Evolutionary conservation across 345 rosid genomes (phyloP).

Genomic region (Orychophragmus violaceus): DNA sequence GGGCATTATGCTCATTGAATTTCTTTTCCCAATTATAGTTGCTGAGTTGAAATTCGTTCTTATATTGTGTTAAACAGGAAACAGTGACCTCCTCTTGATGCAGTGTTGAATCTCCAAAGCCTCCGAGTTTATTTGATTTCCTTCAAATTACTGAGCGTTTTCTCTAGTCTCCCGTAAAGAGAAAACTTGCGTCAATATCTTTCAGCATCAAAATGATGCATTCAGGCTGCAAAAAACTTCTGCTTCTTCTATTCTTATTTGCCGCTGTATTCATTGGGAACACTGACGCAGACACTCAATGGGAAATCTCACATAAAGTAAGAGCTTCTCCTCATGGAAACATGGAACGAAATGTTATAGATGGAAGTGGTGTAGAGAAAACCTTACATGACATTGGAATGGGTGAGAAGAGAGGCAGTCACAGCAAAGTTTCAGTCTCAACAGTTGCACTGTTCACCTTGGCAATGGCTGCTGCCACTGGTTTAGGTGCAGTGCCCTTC

Average conservation of each 20-base stretch:
- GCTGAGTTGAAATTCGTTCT: not conserved
- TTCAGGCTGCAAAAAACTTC: conserved; percentile 10
- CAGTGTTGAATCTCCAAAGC: conserved; percentile 15
- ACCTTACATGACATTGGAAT: conserved; percentile 30
- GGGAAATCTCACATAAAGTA: conserved; percentile 33
- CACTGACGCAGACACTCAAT: conserved; percentile 35
- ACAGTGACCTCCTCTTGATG: conserved; percentile 1
- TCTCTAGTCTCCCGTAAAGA: no score
- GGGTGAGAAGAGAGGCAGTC: conserved; percentile 45
- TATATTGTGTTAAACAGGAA: conserved; percentile 12
- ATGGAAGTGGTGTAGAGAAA: conserved; percentile 64
- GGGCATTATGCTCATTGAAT: not conserved
- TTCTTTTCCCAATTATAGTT: not conserved
- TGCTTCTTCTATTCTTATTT: conserved; percentile 23
- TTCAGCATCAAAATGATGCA: conserved; percentile 22
- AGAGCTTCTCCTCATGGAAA: conserved; percentile 67
- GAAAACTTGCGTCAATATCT: not conserved
- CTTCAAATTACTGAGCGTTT: no score
- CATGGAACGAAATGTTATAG: conserved; percentile 47
- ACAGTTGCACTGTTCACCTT: conserved; percentile 86
- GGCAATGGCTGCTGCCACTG: conserved; percentile 99
- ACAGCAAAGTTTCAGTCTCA: conserved; percentile 75
- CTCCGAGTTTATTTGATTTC: not conserved
- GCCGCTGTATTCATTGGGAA: conserved; percentile 26
- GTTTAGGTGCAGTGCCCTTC: conserved; percentile 96